phyloP scores from a whole-genome alignment of 1,284 basidiomycete genomes.

The Naganishia sp. region DNA sequence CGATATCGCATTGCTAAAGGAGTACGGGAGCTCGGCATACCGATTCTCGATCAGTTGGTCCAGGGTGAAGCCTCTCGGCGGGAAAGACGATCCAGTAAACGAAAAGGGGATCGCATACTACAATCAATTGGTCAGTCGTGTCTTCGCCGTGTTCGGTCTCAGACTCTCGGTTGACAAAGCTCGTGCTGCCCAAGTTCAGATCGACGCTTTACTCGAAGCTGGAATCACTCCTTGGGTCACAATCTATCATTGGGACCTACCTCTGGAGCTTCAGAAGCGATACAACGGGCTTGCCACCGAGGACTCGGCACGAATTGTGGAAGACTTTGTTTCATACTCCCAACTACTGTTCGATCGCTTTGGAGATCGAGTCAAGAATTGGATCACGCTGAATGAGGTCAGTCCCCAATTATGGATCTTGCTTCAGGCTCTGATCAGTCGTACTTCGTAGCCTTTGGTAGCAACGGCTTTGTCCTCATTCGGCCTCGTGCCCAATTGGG shows the following conservation, averaged over 20 bases:
- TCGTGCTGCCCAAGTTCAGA: slow-evolving; percentile 37
- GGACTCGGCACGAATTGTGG: slow-evolving; percentile 63
- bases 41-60: slow-evolving; percentile 76
- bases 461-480: slow-evolving; percentile 6
- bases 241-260: slow-evolving; percentile 65
- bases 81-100: slow-evolving; percentile 70
- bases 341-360: slow-evolving; percentile 70
- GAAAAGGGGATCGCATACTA: slow-evolving; percentile 63
- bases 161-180: too few species aligned
- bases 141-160: not conserved
- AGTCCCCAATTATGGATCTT: not conserved
- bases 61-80: slow-evolving; percentile 66
- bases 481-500: slow-evolving; percentile 8
- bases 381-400: slow-evolving; percentile 53
- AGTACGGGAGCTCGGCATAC: slow-evolving; percentile 62
- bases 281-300: slow-evolving; percentile 65
- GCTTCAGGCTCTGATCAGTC: slow-evolving; percentile 4
- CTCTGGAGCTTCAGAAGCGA: slow-evolving; percentile 66
- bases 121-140: slow-evolving; percentile 49
- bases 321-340: slow-evolving; percentile 64
- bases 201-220: slow-evolving; percentile 65
- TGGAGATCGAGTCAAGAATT: slow-evolving; percentile 73
- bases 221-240: slow-evolving; percentile 69
- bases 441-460: slow-evolving; percentile 26
- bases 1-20: slow-evolving; percentile 65